These are phyloP conservation scores for Aureobasidium lini DNA, from an alignment of 2,329 filamentous ascomycete genomes.

Conservation along the genomic window DNA sequence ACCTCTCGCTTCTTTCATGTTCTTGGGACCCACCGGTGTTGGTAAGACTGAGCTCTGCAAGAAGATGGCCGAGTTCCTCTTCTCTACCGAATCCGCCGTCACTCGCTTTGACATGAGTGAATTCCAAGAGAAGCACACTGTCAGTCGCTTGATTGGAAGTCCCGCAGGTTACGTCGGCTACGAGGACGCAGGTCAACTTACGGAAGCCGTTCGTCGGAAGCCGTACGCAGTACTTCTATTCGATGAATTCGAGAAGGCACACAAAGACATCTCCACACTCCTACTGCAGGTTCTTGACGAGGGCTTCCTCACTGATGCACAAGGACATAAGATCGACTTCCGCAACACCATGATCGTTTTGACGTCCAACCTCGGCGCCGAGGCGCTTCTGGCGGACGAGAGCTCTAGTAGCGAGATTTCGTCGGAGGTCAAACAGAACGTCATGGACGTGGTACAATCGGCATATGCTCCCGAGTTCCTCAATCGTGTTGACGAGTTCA, in stretches of 20 bases:
- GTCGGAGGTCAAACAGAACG: slow-evolving; percentile 63
- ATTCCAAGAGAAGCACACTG: slow-evolving; percentile 95
- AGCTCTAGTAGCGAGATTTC: slow-evolving; percentile 46
- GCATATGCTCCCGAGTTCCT: slow-evolving; percentile 86
- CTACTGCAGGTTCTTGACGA: slow-evolving; percentile 93
- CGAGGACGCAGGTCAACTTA: slow-evolving; percentile 91
- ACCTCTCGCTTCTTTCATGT: slow-evolving; percentile 92
- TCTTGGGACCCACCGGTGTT: slow-evolving; percentile 91
- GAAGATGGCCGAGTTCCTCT: slow-evolving; percentile 86
- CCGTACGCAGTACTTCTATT: slow-evolving; percentile 92
- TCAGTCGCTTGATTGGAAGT: slow-evolving; percentile 83
- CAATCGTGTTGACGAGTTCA: slow-evolving; percentile 94
- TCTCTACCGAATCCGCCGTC: slow-evolving; percentile 84
- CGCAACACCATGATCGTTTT: slow-evolving; percentile 93
- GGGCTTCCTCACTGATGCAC: slow-evolving; percentile 88
- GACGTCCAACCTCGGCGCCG: slow-evolving; percentile 88
- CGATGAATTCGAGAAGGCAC: slow-evolving; percentile 96
- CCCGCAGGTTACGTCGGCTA: slow-evolving; percentile 95
- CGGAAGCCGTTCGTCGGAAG: slow-evolving; percentile 88
- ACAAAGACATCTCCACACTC: slow-evolving; percentile 86
- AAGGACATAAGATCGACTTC: slow-evolving; percentile 96
- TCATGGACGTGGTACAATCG: slow-evolving; percentile 77
- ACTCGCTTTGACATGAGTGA: slow-evolving; percentile 97
- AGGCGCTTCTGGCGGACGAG: slow-evolving; percentile 64
- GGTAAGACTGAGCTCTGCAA: slow-evolving; percentile 98